Percentiles rank a stretch among this genome's conserved stretches.
Conservation (phyloP, 2,329 filamentous ascomycete species). For the Proliferodiscus dingleyae region DNA sequence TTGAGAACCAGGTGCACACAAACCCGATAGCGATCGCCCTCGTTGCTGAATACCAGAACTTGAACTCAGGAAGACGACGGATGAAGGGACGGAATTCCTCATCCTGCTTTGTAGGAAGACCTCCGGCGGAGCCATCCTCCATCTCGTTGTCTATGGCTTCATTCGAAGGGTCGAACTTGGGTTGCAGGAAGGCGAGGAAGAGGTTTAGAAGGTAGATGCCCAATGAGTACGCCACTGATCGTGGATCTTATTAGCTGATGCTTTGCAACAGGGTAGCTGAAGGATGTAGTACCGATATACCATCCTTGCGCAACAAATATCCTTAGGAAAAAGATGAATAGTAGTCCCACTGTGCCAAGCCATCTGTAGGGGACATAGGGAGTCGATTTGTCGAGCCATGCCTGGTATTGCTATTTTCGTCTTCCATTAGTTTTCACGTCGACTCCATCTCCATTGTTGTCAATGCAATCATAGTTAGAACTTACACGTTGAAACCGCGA, state of each 20-base stretch:
- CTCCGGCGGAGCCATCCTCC: constrained; percentile 80
- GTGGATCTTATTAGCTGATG: not conserved
- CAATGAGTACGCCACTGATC: constrained; percentile 85
- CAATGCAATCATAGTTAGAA: constrained; percentile 16
- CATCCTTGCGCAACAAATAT: constrained; percentile 93
- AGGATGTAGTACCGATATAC: constrained; percentile 80
- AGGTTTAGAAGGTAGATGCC: constrained; percentile 99
- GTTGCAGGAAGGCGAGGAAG: constrained; percentile 96
- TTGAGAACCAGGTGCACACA: constrained; percentile 82
- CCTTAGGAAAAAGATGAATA: constrained; percentile 79
- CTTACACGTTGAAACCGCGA: constrained; percentile 67
- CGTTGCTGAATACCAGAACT: constrained; percentile 98
- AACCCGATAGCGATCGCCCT: constrained; percentile 80
- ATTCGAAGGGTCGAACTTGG: constrained; percentile 97
- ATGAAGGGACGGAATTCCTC: constrained; percentile 99
- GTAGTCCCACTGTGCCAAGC: constrained; percentile 71
- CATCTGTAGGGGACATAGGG: constrained; percentile 88
- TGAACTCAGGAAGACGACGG: constrained; percentile 93
- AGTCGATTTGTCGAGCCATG: constrained; percentile 88
- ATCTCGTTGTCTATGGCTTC: constrained; percentile 89
- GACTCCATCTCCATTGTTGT: not conserved
- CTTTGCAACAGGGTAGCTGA: constrained; percentile 5
- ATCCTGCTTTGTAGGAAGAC: constrained; percentile 88
- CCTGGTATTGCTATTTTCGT: constrained; percentile 74
- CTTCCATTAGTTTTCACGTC: constrained; percentile 18